A percentile compares a stretch with the other conserved stretches of the same genome.
phyloP scores from a whole-genome alignment of 352 stramenopile species.

The Phytopythium ostracodes region DNA sequence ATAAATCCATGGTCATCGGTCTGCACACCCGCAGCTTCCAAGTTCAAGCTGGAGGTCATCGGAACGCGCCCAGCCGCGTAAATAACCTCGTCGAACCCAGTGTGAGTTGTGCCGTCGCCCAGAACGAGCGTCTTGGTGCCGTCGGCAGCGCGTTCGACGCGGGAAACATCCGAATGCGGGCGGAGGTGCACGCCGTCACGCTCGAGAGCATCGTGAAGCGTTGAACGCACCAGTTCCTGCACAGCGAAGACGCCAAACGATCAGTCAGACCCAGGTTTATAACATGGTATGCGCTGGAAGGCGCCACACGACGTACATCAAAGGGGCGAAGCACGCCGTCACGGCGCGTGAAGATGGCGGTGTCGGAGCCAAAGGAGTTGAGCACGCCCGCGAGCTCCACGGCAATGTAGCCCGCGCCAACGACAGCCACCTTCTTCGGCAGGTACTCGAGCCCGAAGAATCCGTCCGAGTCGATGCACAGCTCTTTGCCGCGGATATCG shows the following conservation, averaged over 20 bases:
- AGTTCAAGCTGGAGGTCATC: slow-evolving; percentile 47
- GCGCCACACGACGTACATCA: slow-evolving; percentile 44
- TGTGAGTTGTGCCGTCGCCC: slow-evolving; percentile 30
- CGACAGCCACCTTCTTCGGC: slow-evolving; percentile 93
- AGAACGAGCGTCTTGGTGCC: slow-evolving; percentile 57
- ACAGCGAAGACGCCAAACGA: neutral
- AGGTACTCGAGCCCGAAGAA: slow-evolving; percentile 96
- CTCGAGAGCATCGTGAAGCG: slow-evolving; percentile 51
- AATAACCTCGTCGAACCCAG: slow-evolving; percentile 82
- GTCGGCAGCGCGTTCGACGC: slow-evolving; percentile 34
- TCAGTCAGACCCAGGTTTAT: neutral
- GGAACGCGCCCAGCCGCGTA: slow-evolving; percentile 72
- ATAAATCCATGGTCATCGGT: slow-evolving; percentile 71
- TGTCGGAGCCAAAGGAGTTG: slow-evolving; percentile 90
- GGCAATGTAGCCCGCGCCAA: slow-evolving; percentile 98
- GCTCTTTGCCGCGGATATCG: slow-evolving; percentile 79
- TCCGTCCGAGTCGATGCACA: slow-evolving; percentile 93
- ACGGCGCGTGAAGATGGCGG: slow-evolving; percentile 87
- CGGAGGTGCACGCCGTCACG: slow-evolving; percentile 49
- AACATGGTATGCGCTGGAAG: too few species aligned
- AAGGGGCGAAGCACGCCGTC: slow-evolving; percentile 86
- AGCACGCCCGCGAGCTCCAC: slow-evolving; percentile 96
- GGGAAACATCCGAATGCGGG: slow-evolving; percentile 38
- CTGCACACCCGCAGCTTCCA: slow-evolving; percentile 67
- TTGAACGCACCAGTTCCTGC: slow-evolving; percentile 42